A percentile compares a stretch with the other conserved stretches of the same genome.
phyloP scores from a whole-genome alignment of 2,329 filamentous ascomycete species.

The Coniella lustricola region DNA sequence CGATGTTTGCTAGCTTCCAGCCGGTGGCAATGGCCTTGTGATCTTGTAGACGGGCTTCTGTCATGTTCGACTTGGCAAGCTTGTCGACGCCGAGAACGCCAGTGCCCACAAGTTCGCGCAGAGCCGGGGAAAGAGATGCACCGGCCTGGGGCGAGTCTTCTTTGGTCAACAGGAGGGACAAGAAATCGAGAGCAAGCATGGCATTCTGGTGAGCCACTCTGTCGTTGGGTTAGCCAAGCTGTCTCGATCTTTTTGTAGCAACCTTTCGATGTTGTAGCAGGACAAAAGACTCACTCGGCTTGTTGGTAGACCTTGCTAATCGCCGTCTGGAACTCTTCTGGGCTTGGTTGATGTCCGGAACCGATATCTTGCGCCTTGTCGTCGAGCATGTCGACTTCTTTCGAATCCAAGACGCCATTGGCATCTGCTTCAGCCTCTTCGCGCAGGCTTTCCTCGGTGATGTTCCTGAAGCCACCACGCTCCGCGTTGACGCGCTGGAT shows the following conservation, averaged over 20 bases:
- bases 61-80: constrained; percentile 53
- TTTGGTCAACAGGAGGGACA: constrained; percentile 79
- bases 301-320: constrained; percentile 50
- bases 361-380: constrained; percentile 41
- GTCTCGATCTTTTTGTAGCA: background rate
- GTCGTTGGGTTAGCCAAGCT: constrained; percentile 18
- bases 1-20: constrained; percentile 72
- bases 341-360: constrained; percentile 31
- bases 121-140: constrained; percentile 59
- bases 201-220: constrained; percentile 51
- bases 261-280: background rate
- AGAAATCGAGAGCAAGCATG: constrained; percentile 68
- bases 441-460: constrained; percentile 66
- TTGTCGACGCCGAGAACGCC: constrained; percentile 67
- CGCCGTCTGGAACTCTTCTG: constrained; percentile 39
- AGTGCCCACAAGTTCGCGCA: constrained; percentile 65
- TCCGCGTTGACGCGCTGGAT: constrained; percentile 73
- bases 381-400: constrained; percentile 36
- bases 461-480: constrained; percentile 72
- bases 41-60: constrained; percentile 47
- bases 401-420: constrained; percentile 28
- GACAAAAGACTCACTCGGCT: constrained; percentile 43
- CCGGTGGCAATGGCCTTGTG: constrained; percentile 55
- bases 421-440: constrained; percentile 49
- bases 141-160: constrained; percentile 65